Evolutionary conservation across 495 filamentous ascomycete species (phyloP).

Genomic region (Cenococcum geophilum): DNA sequence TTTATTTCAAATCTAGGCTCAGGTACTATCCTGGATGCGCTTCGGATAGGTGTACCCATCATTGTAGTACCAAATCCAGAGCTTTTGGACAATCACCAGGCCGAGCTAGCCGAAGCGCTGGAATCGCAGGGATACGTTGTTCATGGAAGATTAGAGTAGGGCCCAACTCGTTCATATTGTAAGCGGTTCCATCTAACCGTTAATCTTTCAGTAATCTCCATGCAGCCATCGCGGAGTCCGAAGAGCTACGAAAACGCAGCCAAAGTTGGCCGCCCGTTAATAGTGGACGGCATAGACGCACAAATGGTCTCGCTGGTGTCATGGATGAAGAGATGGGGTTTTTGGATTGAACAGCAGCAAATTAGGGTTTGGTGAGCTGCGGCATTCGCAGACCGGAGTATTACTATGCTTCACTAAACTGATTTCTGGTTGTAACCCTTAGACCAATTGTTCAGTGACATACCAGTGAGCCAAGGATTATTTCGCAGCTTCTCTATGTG

Average conservation of each 20-base stretch:
- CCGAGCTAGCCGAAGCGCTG: slow-evolving; percentile 72
- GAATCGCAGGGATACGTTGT: slow-evolving; percentile 63
- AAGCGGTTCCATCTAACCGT: slow-evolving; percentile 3
- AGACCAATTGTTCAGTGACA: too few relatives aligned
- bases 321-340: slow-evolving; percentile 56
- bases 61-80: slow-evolving; percentile 81
- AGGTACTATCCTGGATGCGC: slow-evolving; percentile 78
- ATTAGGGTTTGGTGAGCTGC: not conserved
- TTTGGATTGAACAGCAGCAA: slow-evolving; percentile 40
- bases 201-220: slow-evolving; percentile 41
- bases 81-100: slow-evolving; percentile 87
- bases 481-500: too few relatives aligned
- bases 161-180: not conserved
- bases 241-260: slow-evolving; percentile 39
- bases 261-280: slow-evolving; percentile 48
- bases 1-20: slow-evolving; percentile 52
- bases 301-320: slow-evolving; percentile 44
- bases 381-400: not conserved
- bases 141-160: slow-evolving; percentile 59
- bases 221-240: slow-evolving; percentile 42
- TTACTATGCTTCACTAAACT: not conserved
- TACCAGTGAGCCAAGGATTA: too few relatives aligned
- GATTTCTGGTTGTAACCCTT: too few relatives aligned
- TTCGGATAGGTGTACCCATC: slow-evolving; percentile 59
- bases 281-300: slow-evolving; percentile 37